Base-by-base conservation (phyloP, 352 stramenopile genomes). In the Aphanomyces stellatus region DNA sequence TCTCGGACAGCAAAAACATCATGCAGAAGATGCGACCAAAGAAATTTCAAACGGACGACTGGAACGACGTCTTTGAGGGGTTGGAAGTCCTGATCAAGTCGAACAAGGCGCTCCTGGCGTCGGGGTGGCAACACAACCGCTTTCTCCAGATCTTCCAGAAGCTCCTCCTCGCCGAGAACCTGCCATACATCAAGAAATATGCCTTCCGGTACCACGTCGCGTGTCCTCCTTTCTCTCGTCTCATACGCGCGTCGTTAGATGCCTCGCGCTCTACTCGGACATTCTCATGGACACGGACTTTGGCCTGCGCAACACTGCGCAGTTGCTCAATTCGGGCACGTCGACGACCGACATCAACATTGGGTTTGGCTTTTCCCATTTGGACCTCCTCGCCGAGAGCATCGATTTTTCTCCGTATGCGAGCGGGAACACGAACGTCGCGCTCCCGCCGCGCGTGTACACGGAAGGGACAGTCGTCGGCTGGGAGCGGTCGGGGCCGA, bases 171-270 rank as follows among this genome's bases (percentile, higher is more conserved):
- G 74, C 81, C 62, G 87, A 93, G 66, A 93, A 95, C 76, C 83
- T 93, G 62, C 76, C 83, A 5, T 82, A 93, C 37, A 93, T 95
- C 71, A 95, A 93, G 69, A 93, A 95, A 62, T 95, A 95, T 68
- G 86, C 86, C 4, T 95, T 95, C 69, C 76, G 86, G 60, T 67
- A 46, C 4, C 8, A 51, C 31, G 17, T 28, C 17, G 5, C 28
- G 57, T 65, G 13, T 24, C 24, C 43, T 22, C 46, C 46, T 3
- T 53, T 28, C 43, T 30, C n/a, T n/a, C n/a, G n/a, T 55, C 19
- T 28, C 41, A 65, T 65, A 25, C 27, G 8, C 1, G 11, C 30
- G 7, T 65, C 25, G n/a, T 2, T 59, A 67, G 60, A 1, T 95
- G 86, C 62, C 71, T 95, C 28, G 82, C 86, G 46, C 73, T 95